phyloP scores from a whole-genome alignment of 148 eudicot genomes.

The Selenicereus undatus region DNA sequence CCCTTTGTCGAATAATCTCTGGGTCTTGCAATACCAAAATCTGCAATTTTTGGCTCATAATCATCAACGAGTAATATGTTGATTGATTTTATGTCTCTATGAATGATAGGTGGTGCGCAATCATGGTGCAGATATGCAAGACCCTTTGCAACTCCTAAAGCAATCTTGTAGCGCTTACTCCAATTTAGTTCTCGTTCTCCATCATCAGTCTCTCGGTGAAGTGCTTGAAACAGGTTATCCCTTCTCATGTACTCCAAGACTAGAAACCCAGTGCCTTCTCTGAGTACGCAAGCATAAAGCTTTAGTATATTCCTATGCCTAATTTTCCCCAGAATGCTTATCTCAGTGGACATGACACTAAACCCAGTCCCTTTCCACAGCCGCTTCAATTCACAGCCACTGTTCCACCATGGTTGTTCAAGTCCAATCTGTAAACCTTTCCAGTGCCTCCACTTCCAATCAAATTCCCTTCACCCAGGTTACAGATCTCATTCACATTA shows the following conservation, averaged over 20 bases:
- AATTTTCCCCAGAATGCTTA: slow-evolving; percentile 71
- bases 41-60: slow-evolving; percentile 81
- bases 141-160: slow-evolving; percentile 84
- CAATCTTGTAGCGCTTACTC: slow-evolving; percentile 63
- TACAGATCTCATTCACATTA: slow-evolving; percentile 54
- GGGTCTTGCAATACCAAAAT: slow-evolving; percentile 77
- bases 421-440: slow-evolving; percentile 71
- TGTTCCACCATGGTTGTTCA: slow-evolving; percentile 47
- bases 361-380: slow-evolving; percentile 47
- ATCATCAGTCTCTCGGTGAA: slow-evolving; percentile 42
- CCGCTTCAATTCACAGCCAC: slow-evolving; percentile 91
- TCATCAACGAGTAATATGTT: slow-evolving; percentile 76
- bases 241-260: slow-evolving; percentile 83
- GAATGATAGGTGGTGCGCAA: slow-evolving; percentile 66
- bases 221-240: slow-evolving; percentile 65
- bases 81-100: slow-evolving; percentile 81
- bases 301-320: slow-evolving; percentile 80
- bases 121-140: slow-evolving; percentile 87
- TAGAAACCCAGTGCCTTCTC: slow-evolving; percentile 56
- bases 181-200: slow-evolving; percentile 61
- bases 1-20: slow-evolving; percentile 30
- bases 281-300: slow-evolving; percentile 69
- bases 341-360: slow-evolving; percentile 57
- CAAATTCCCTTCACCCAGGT: slow-evolving; percentile 54
- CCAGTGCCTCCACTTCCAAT: slow-evolving; percentile 84